Base-by-base conservation (phyloP, 192 early-diverging fungal species). In the Backusella mclennaniae region DNA sequence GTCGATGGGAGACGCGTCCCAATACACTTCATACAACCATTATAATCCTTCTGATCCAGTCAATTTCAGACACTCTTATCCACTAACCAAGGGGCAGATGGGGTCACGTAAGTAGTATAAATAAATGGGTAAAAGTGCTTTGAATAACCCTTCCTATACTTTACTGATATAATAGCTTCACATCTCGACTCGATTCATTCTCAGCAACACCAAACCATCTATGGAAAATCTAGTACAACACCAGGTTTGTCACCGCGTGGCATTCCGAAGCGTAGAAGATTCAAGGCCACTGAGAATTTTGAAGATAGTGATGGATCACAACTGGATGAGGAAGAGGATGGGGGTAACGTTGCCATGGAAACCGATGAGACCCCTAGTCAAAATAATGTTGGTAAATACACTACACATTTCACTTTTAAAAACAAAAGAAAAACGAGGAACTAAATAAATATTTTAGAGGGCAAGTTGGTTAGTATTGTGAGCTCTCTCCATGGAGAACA, bases 41-140 rank as follows among this genome's bases (percentile, higher is more conserved):
- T 72, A 72, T 29, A 44, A 72, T 17, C 70, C 70, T 52, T 44
- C 39, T 31, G 70, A 72, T 72, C 70, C 70, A 19, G 41, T 72
- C 17, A 72, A 72, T 31, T 72, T 72, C 46, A 39, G 70, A 31
- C 70, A 72, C 29, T 41, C 70, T 42, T 72, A 72, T 26, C 70
- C 70, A 15, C 17, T 72, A 6, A 49, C 26, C 14, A 63, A 59
- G 23, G 53, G 5, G 21, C 49, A 53, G 4, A 21, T 7, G 3
- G 19, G n/a, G 11, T 11, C 21, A 6, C 11, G 53, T 59, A 59
- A 26, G 53, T 59, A 59, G 7, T 9, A 26, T 53, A 21, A 53
- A 14, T 26, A 12, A 29, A 15, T 14, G 11, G 19, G 33, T 33
- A 33, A 33, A 33, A 33, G 33, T 33, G 33, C 33, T 33, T 33